Evolutionary conservation across 108 stramenopile genomes (phyloP).

Genomic region (Nannochloropsis salina): DNA sequence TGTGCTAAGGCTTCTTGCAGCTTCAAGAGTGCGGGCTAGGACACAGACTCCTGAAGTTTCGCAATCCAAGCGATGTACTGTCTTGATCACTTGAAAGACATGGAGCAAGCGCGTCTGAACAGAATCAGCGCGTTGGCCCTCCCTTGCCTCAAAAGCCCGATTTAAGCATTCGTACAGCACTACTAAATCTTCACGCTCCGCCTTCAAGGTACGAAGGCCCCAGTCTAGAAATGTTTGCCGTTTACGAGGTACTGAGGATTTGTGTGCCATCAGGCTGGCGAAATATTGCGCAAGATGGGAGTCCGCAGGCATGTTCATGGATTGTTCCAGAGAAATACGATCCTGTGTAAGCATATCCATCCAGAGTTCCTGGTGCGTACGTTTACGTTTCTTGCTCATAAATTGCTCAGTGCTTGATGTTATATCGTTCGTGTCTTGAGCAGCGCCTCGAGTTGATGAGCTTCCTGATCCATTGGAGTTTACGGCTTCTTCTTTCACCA

Average conservation of each 20-base stretch:
- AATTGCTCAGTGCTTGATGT: neutral
- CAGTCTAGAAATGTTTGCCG: neutral
- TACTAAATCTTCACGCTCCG: neutral
- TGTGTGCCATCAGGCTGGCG: neutral
- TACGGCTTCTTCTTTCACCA: neutral
- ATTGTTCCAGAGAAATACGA: neutral
- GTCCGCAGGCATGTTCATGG: neutral
- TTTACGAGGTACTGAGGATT: neutral
- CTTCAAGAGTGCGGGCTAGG: neutral
- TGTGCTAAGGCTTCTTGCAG: slow-evolving; percentile 8
- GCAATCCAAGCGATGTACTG: slow-evolving; percentile 14
- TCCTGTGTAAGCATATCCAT: neutral
- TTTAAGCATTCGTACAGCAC: neutral
- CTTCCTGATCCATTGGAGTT: neutral
- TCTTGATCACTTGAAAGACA: slow-evolving; percentile 7
- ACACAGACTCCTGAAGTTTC: slow-evolving; percentile 3
- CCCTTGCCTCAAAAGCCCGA: neutral
- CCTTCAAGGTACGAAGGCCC: neutral
- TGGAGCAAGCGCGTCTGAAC: slow-evolving; percentile 11
- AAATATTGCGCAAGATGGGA: neutral
- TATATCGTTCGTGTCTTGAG: neutral
- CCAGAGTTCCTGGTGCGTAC: neutral
- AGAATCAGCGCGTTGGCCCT: neutral
- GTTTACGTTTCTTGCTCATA: neutral
- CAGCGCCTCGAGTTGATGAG: neutral